Evolutionary conservation across 345 rosid species (phyloP).

Genomic region (Eucalyptus pauciflora): DNA sequence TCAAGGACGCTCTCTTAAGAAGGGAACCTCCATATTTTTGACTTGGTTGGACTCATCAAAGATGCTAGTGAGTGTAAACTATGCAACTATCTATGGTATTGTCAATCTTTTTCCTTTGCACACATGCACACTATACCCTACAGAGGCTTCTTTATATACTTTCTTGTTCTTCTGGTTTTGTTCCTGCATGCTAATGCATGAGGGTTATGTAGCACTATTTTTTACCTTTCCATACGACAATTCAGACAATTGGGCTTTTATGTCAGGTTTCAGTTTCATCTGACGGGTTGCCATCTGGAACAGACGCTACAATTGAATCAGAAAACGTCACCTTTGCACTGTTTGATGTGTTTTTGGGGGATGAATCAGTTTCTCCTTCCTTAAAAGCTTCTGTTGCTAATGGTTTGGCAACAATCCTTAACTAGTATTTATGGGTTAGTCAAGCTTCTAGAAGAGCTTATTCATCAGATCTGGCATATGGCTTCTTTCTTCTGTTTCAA

Average conservation of each 20-base stretch:
- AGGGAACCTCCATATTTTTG: constrained; percentile 61
- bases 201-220: not conserved
- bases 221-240: not conserved
- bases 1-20: constrained; percentile 57
- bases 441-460: not conserved
- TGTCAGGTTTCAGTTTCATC: constrained; percentile 57
- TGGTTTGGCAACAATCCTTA: constrained; percentile 33
- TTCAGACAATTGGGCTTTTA: not conserved
- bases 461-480: not conserved
- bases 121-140: not conserved
- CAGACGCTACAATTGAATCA: constrained; percentile 56
- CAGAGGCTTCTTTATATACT: not conserved
- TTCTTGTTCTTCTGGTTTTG: not conserved
- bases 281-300: constrained; percentile 34
- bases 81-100: not conserved
- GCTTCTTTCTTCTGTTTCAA: not conserved
- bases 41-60: constrained; percentile 61
- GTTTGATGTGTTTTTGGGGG: constrained; percentile 73
- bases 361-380: constrained; percentile 72
- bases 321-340: constrained; percentile 43
- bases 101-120: not conserved
- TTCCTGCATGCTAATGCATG: not conserved
- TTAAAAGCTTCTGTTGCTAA: constrained; percentile 51
- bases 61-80: constrained; percentile 53
- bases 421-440: constrained; percentile 3